Percentiles rank a stretch among this genome's conserved stretches.
These are phyloP conservation scores for Aegilops longissima DNA, from an alignment of 176 grass and related monocot genomes.

Conservation along the genomic window DNA sequence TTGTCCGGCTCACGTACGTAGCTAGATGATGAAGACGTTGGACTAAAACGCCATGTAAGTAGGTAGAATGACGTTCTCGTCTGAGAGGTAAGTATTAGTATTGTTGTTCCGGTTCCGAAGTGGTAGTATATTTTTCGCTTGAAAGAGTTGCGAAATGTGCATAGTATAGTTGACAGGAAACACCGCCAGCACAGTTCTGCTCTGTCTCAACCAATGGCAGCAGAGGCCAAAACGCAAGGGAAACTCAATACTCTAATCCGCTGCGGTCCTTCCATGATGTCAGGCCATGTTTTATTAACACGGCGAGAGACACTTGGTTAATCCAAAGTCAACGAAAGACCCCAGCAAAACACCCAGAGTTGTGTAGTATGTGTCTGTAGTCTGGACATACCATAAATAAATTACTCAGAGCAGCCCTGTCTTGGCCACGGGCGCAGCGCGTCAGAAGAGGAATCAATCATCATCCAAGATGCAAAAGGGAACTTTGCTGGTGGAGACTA, in stretches of 20 bases:
- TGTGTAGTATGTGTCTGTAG: neutral
- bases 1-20: neutral
- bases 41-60: neutral
- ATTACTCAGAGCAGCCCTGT: conserved; percentile 16
- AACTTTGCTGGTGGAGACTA: conserved; percentile 5
- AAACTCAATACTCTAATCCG: conserved; percentile 2
- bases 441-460: neutral
- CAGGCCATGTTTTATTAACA: neutral
- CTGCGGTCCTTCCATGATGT: neutral
- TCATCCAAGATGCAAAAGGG: conserved; percentile 25
- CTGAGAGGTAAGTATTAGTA: neutral
- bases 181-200: neutral
- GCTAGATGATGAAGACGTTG: neutral
- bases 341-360: neutral
- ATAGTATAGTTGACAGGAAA: neutral
- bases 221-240: conserved; percentile 4
- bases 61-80: neutral
- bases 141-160: neutral
- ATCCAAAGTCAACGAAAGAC: conserved; percentile 27
- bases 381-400: neutral
- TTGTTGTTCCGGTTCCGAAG: neutral
- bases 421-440: neutral
- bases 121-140: neutral
- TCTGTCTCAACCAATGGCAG: neutral
- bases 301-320: neutral